phyloP scores from a whole-genome alignment of 1,139 yeast genomes.

The Candida sp. region DNA sequence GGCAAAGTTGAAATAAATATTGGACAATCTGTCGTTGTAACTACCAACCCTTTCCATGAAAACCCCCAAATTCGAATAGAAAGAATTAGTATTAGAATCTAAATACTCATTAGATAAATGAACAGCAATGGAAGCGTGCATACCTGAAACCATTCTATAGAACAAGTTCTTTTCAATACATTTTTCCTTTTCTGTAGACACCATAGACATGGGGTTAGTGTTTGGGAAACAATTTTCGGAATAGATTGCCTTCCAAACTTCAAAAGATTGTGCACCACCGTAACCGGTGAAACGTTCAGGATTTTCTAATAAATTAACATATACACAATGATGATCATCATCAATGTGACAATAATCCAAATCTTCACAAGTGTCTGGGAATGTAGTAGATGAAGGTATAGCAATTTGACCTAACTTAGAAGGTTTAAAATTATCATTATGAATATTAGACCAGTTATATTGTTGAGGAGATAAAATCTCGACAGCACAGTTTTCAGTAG shows the following conservation, averaged over 20 bases:
- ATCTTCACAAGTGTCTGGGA: slow-evolving; percentile 26
- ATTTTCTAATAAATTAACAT: slow-evolving; percentile 80
- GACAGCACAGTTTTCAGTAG: slow-evolving; percentile 92
- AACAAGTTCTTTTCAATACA: slow-evolving; percentile 87
- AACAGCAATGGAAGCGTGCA: slow-evolving; percentile 95
- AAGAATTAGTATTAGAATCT: slow-evolving; percentile 68
- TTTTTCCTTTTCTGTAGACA: slow-evolving; percentile 39
- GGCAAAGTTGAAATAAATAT: slow-evolving; percentile 91
- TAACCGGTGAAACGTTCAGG: slow-evolving; percentile 98
- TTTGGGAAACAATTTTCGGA: slow-evolving; percentile 84
- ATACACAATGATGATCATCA: slow-evolving; percentile 63
- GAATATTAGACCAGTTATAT: slow-evolving; percentile 60
- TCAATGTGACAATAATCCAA: slow-evolving; percentile 61
- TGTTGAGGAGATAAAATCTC: slow-evolving; percentile 52
- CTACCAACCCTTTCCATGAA: slow-evolving; percentile 91
- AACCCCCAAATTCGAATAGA: slow-evolving; percentile 78
- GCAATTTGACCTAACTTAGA: slow-evolving; percentile 59
- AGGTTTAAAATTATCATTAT: slow-evolving; percentile 71
- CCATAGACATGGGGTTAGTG: slow-evolving; percentile 38
- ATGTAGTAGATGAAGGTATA: slow-evolving; percentile 17
- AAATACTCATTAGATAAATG: slow-evolving; percentile 87
- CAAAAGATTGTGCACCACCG: slow-evolving; percentile 87
- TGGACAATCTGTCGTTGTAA: slow-evolving; percentile 84
- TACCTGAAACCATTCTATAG: slow-evolving; percentile 82
- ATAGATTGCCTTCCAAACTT: slow-evolving; percentile 92